Base-by-base conservation (phyloP, 2,329 filamentous ascomycete species). In the Apiospora sp. region DNA sequence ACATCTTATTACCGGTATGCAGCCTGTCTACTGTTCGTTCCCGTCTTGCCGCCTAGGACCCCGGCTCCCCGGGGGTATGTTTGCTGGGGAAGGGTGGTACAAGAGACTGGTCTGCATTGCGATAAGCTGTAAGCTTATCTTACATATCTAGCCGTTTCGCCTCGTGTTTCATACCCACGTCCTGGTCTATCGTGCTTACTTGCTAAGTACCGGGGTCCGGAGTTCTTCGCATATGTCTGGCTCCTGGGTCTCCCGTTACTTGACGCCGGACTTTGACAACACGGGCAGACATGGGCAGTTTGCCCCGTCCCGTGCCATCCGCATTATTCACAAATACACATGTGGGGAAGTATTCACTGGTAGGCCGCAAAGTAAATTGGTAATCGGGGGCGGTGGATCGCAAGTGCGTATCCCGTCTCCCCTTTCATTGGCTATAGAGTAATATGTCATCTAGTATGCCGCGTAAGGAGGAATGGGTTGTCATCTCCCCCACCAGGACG, bases 131-230 rank as follows among this genome's bases (percentile, higher is more conserved):
- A 61, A 61, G 54, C 54, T 61, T 37, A 61, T 58, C 6, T 34
- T n/a, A 13, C 6, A 61, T 37, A 19, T n/a, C 30, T 61, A 61
- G 30, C 46, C 22, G 27, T 69, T 58, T 58, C 24, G 68, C 68
- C 24, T 70, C 12, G 37, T n/a, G 49, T 70, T 70, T 70, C 68
- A 58, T 22, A 58, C 48, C 68, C 68, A 41, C 34, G 68, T 58
- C 49, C 27, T 34, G 19, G 54, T 61, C 7, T 16, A 37, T 61
- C 30, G 3, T 37, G 13, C 16, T 5, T 8, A 37, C 1, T 27
- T 30, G 3, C 16, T 61, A 37, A 37, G 30, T 2, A 37, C 54
- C 30, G 16, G 30, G 30, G 16, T 37, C 22, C 19, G 30, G 22
- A 37, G 16, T 37, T 34, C 1, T 58, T 30, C 27, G 13, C 27